Percentiles rank a stretch among this genome's conserved stretches.
phyloP scores from a whole-genome alignment of 371 early-diverging fungal species.

The Mortierella sp. region DNA sequence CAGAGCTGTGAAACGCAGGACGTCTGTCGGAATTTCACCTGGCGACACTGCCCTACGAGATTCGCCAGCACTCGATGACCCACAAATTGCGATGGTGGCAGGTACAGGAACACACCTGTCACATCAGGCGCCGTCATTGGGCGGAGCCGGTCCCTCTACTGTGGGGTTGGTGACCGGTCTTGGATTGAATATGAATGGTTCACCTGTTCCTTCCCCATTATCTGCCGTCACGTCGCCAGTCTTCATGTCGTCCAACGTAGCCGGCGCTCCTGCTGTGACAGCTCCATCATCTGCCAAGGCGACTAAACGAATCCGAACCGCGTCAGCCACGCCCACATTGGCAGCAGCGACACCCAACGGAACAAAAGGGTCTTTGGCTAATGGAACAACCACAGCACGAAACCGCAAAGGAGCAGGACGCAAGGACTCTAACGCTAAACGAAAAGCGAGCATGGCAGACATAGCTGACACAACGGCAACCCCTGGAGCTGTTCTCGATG shows the following conservation, averaged over 20 bases:
- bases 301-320: constrained; percentile 40
- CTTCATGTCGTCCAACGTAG: constrained; percentile 8
- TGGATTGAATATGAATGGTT: constrained; percentile 23
- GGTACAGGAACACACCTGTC: constrained; percentile 14
- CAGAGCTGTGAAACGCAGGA: constrained; percentile 39
- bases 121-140: constrained; percentile 2
- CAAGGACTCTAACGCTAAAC: constrained; percentile 34
- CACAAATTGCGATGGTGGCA: neutral
- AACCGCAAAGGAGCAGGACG: constrained; percentile 31
- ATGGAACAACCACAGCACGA: constrained; percentile 1
- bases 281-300: constrained; percentile 13
- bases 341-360: constrained; percentile 9
- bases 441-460: constrained; percentile 33
- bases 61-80: constrained; percentile 25
- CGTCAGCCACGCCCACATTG: constrained; percentile 34
- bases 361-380: neutral
- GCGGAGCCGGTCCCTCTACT: neutral
- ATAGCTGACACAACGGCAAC: neutral
- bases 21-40: constrained; percentile 35
- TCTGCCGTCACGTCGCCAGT: constrained; percentile 37
- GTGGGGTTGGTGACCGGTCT: constrained; percentile 15
- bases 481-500: neutral
- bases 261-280: neutral
- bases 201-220: constrained; percentile 16
- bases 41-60: constrained; percentile 18